phyloP scores from a whole-genome alignment of 768 basidiomycete species.

The Trametes sanguinea region DNA sequence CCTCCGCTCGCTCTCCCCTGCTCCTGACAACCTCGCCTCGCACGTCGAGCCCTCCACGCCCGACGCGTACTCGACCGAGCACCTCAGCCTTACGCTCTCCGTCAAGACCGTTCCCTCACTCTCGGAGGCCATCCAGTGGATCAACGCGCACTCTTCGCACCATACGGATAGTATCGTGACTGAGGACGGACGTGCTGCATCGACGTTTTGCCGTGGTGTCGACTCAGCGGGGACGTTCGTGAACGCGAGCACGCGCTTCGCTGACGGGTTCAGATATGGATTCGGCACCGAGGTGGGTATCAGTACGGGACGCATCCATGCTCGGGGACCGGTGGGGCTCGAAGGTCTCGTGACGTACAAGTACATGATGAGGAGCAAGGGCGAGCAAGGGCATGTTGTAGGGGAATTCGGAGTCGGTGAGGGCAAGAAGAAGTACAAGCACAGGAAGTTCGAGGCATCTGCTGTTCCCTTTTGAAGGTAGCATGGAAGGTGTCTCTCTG shows the following conservation, averaged over 20 bases:
- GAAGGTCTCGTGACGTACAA: constrained; percentile 96
- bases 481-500: background rate
- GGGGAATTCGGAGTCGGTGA: constrained; percentile 78
- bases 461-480: constrained; percentile 47
- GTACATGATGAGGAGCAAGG: constrained; percentile 84
- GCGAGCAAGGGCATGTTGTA: constrained; percentile 75
- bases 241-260: constrained; percentile 94
- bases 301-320: constrained; percentile 94
- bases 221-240: constrained; percentile 92
- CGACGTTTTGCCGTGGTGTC: constrained; percentile 81
- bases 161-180: constrained; percentile 96
- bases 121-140: constrained; percentile 75
- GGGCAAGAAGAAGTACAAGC: constrained; percentile 75
- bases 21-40: constrained; percentile 39
- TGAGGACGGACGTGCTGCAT: constrained; percentile 64
- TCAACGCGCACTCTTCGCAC: constrained; percentile 91
- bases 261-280: constrained; percentile 95
- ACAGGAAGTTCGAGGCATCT: constrained; percentile 47
- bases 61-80: constrained; percentile 83
- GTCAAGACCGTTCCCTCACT: constrained; percentile 76
- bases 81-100: constrained; percentile 82
- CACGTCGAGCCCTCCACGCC: constrained; percentile 55
- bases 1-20: constrained; percentile 42
- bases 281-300: constrained; percentile 99
- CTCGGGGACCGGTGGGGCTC: constrained; percentile 92